phyloP scores from a whole-genome alignment of 2,329 filamentous ascomycete species.

The Nakataea oryzae region DNA sequence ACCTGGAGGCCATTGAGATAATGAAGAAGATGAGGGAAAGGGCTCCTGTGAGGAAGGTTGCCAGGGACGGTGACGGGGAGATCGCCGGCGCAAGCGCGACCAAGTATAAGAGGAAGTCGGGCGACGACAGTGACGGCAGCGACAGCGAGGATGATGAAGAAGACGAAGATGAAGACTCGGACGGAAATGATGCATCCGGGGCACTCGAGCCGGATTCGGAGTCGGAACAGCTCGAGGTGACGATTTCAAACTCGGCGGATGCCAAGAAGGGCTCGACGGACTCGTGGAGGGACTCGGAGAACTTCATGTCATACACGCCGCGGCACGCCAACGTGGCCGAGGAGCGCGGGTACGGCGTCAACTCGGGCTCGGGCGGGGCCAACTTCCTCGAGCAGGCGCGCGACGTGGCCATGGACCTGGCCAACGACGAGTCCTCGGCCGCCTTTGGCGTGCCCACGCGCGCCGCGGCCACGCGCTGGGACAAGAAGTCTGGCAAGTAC shows the following conservation, averaged over 20 bases:
- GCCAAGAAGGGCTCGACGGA: slow-evolving; percentile 11
- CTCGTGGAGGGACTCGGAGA: slow-evolving; percentile 72
- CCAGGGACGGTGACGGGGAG: slow-evolving; percentile 22
- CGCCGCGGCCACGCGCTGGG: slow-evolving; percentile 72
- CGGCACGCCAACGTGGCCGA: slow-evolving; percentile 71
- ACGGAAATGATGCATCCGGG: slow-evolving; percentile 22
- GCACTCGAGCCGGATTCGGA: slow-evolving; percentile 46
- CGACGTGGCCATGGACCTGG: slow-evolving; percentile 82
- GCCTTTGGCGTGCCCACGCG: slow-evolving; percentile 69
- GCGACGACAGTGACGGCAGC: slow-evolving; percentile 18
- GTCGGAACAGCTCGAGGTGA: slow-evolving; percentile 55
- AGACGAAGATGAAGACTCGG: slow-evolving; percentile 14
- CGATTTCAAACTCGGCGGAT: slow-evolving; percentile 50
- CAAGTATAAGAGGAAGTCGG: slow-evolving; percentile 15
- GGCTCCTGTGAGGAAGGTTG: slow-evolving; percentile 47
- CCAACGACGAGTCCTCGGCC: slow-evolving; percentile 74
- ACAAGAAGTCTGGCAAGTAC: slow-evolving; percentile 94
- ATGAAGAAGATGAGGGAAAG: slow-evolving; percentile 63
- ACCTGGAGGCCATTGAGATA: slow-evolving; percentile 58
- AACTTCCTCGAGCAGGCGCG: slow-evolving; percentile 87
- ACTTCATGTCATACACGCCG: slow-evolving; percentile 95
- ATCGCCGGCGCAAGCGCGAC: slow-evolving; percentile 29
- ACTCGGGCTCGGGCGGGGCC: slow-evolving; percentile 62
- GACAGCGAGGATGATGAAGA: slow-evolving; percentile 22
- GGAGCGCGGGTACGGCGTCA: slow-evolving; percentile 87